Base-by-base conservation (phyloP, 169 alveolate genomes). In the Eimeria falciformis region DNA sequence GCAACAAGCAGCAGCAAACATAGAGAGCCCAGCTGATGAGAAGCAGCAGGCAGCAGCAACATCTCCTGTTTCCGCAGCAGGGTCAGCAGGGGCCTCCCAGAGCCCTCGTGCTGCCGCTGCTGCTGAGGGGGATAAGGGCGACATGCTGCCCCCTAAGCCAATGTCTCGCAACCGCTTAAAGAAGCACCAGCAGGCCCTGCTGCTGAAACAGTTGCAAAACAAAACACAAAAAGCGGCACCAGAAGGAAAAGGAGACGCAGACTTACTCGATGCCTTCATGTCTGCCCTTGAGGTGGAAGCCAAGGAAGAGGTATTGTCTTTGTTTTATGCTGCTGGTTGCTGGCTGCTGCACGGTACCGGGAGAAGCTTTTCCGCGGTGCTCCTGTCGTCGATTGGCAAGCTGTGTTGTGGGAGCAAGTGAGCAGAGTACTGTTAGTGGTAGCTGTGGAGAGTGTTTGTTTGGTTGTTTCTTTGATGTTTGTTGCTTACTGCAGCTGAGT, bases 271-370 rank as follows among this genome's bases (percentile, higher is more conserved):
- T 33, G 93, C 93, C 46, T 89, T 89, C 73, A 89, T 89, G 93
- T 53, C 89, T 33, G 90, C 93, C 9, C 93, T 89, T n/a, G 93
- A 89, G 83, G 4, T 90, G 17, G 93, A 89, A 43, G 93, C 93
- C 83, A 89, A 89, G 58, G 93, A 75, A 18, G 93, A 89, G 90
- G 93, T 89, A 29, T 18, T 78, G 21, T 17, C 43, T 21, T n/a
- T 46, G 21, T 25, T 71, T 45, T 81, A 55, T 66, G 1, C 11
- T 62, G 62, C 17, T 17, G 9, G 62, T 53, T 53, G 62, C 62
- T 53, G 62, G n/a, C 17, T 53, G 62, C 62, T 53, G 62, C 62
- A 17, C 62, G 62, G 9, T 53, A 17, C 62, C 62, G 62, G n/a
- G 9, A 17, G 62, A 17, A n/a, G 62, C 23, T 1, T 12, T 50